Evolutionary conservation across 805 yeast species (phyloP), one percentile per base, ranked within the genome.

Genomic region (Vanderwaltozyma tropicalis): DNA sequence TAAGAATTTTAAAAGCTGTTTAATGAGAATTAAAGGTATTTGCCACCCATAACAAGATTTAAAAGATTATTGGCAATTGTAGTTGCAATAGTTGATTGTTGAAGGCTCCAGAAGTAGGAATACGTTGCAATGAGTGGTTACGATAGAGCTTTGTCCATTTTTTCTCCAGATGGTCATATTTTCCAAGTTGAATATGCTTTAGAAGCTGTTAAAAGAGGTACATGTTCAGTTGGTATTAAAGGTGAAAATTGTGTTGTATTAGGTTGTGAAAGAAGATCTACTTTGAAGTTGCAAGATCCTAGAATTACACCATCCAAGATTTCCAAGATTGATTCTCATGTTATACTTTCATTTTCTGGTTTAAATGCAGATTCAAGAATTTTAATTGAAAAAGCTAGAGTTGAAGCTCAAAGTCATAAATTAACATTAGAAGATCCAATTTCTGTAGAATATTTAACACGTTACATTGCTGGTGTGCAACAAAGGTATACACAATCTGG

Each of bases 121-220:
- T 15, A 14, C 5, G n/a, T 5, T 14, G 14, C 16, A 32, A 89
- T 89, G 98, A 85, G 96, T 72, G 97, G 98, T 45, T 89, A 89
- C 95, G 98, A 89, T 65, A 78, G 97, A 74, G 98, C 98, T 40
- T 74, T 89, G 53, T 88, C 96, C 45, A 94, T 89, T 62, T 89
- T 89, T 68, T 86, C 95, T 80, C 98, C 98, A 48, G 98, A 89
- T 67, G 98, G 98, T 43, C 96, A 89, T 61, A 95, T 89, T 59
- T 89, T 89, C 71, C 98, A 92, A 72, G 98, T 92, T 30, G 97
- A 92, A 63, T 92, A 92, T 55, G 98, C 98, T 19, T 72, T 82
- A 28, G 98, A 92, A 61, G 98, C 98, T 0, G 98, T 92, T 32
- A 92, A 89, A 59, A 76, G 97, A 64, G 98, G 98, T 42, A 92